These are phyloP conservation scores for Pseudonitzschia multiseries DNA, from an alignment of 108 stramenopile species.

Conservation along the genomic window DNA sequence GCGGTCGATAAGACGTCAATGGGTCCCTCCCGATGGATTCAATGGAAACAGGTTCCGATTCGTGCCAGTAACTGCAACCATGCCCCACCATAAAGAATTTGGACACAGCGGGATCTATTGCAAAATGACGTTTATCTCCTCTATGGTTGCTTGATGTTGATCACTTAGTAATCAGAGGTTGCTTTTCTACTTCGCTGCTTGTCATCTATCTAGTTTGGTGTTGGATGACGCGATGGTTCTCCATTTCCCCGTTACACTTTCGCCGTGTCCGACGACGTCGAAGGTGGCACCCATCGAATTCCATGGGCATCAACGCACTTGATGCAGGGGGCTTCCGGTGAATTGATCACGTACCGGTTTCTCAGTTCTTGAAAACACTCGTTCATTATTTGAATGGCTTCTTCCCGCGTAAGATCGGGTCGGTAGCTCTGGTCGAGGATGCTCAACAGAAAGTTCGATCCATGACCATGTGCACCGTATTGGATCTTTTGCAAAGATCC, in stretches of 20 bases:
- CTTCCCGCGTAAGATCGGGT: conserved; percentile 48
- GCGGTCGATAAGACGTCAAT: too few relatives aligned
- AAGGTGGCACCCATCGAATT: conserved; percentile 21
- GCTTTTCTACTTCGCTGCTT: not conserved
- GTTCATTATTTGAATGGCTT: conserved; percentile 50
- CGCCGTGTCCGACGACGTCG: not conserved
- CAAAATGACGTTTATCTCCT: too few relatives aligned
- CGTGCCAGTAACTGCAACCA: too few relatives aligned
- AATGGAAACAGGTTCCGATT: too few relatives aligned
- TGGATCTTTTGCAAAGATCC: conserved; percentile 66
- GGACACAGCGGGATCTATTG: too few relatives aligned
- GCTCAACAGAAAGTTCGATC: conserved; percentile 66
- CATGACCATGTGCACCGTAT: conserved; percentile 77
- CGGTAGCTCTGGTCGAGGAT: conserved; percentile 70
- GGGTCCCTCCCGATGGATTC: too few relatives aligned
- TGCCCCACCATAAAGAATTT: too few relatives aligned
- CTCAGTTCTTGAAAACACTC: conserved; percentile 75
- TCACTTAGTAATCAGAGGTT: too few relatives aligned
- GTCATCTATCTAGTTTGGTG: not conserved
- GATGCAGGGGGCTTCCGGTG: conserved; percentile 68
- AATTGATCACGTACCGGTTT: conserved; percentile 69
- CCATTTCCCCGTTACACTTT: not conserved
- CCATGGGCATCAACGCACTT: conserved; percentile 69
- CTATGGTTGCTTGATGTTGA: too few relatives aligned
- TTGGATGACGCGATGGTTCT: not conserved